These are phyloP conservation scores for Phylloboletellus chloephorus DNA, from an alignment of 1,284 basidiomycete species.

Conservation along the genomic window DNA sequence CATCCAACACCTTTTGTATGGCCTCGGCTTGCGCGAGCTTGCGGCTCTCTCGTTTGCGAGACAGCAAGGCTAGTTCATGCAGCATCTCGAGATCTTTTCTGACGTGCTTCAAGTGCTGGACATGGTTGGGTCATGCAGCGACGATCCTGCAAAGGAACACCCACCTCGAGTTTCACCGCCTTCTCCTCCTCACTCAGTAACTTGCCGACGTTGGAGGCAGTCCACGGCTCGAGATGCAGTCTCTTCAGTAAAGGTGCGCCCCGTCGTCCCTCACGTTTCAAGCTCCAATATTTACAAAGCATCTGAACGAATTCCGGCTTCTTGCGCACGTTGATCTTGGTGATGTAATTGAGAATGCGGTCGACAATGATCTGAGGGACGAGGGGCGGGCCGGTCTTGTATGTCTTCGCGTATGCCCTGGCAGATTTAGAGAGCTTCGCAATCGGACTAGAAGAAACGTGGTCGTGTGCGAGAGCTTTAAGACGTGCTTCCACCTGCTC, in stretches of 20 bases:
- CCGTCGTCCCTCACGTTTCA: constrained; percentile 89
- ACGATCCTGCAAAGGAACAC: constrained; percentile 6
- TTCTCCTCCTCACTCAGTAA: constrained; percentile 81
- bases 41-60: constrained; percentile 77
- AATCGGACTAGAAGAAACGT: constrained; percentile 34
- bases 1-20: constrained; percentile 63
- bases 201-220: constrained; percentile 62
- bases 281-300: constrained; percentile 92
- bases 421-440: constrained; percentile 60
- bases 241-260: constrained; percentile 93
- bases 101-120: constrained; percentile 65
- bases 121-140: constrained; percentile 12
- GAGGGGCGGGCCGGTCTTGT: constrained; percentile 72
- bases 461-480: constrained; percentile 52
- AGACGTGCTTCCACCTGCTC: constrained; percentile 61
- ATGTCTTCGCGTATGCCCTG: constrained; percentile 76
- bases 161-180: constrained; percentile 76
- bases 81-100: constrained; percentile 77
- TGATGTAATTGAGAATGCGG: constrained; percentile 74
- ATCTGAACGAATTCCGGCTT: constrained; percentile 73
- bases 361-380: constrained; percentile 72
- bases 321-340: constrained; percentile 69
- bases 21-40: constrained; percentile 75
- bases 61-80: constrained; percentile 65
- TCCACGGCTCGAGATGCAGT: constrained; percentile 97